phyloP scores from a whole-genome alignment of 192 early-diverging fungal genomes.

The Entophlyctis luteolus region DNA sequence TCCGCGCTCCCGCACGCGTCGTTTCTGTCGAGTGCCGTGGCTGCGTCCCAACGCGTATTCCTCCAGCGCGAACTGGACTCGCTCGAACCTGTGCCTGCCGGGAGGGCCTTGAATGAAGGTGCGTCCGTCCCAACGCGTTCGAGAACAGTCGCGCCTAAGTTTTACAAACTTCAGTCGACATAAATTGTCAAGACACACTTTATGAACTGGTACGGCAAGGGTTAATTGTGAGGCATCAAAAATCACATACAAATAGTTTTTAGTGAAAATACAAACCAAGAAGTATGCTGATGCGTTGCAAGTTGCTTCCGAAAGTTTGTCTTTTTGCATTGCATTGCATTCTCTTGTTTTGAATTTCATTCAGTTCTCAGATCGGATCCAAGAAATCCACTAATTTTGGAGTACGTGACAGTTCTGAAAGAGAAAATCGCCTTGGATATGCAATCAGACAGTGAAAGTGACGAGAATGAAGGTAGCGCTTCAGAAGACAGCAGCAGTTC shows the following conservation, averaged over 20 bases:
- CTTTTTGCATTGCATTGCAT: background rate
- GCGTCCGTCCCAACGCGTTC: too few relatives aligned
- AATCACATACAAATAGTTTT: constrained; percentile 2
- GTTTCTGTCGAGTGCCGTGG: too few relatives aligned
- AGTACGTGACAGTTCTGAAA: constrained; percentile 27
- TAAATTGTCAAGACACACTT: too few relatives aligned
- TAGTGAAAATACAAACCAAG: constrained; percentile 9
- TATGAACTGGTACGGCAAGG: too few relatives aligned
- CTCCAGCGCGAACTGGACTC: too few relatives aligned
- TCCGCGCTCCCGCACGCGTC: too few relatives aligned
- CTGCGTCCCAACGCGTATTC: too few relatives aligned
- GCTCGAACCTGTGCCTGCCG: too few relatives aligned
- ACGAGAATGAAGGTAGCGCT: background rate
- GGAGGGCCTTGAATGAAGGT: too few relatives aligned
- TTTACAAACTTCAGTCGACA: too few relatives aligned
- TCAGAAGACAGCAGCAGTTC: background rate
- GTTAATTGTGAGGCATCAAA: too few relatives aligned
- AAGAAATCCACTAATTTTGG: constrained; percentile 16
- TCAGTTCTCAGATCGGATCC: constrained; percentile 20
- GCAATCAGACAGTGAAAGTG: background rate
- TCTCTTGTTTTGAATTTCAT: background rate
- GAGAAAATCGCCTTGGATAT: constrained; percentile 22
- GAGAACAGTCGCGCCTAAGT: too few relatives aligned
- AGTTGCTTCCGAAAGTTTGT: constrained; percentile 13
- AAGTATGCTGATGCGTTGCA: constrained; percentile 14